A percentile compares a stretch with the other conserved stretches of the same genome.
phyloP scores from a whole-genome alignment of 352 stramenopile genomes.

The Globisporangium cystogenes region DNA sequence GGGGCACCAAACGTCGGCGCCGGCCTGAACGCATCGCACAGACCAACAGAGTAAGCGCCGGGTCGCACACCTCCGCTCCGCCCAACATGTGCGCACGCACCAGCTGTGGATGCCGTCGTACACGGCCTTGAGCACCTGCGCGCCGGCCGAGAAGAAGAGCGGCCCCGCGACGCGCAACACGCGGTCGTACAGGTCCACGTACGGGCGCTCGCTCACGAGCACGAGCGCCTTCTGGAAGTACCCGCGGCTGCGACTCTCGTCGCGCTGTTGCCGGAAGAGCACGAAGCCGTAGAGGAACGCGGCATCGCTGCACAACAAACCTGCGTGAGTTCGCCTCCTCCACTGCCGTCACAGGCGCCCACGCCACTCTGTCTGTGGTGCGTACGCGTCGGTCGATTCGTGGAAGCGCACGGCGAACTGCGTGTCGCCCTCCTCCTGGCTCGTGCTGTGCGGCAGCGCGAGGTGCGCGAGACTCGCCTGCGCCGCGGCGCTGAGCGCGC shows the following conservation, averaged over 20 bases:
- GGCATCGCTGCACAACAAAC: conserved; percentile 8
- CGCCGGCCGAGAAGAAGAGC: conserved; percentile 74
- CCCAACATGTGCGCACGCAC: conserved; percentile 17
- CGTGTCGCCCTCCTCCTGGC: conserved; percentile 81
- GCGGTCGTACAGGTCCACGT: conserved; percentile 75
- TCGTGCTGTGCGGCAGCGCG: conserved; percentile 83
- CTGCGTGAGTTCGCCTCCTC: background rate
- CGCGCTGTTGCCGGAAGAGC: conserved; percentile 80
- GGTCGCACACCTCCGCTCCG: background rate
- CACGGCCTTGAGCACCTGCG: conserved; percentile 57
- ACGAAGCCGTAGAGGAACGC: conserved; percentile 78
- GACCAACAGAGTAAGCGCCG: background rate
- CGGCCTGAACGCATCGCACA: conserved; percentile 32
- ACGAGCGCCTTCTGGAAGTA: conserved; percentile 87
- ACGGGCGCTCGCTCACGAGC: conserved; percentile 62
- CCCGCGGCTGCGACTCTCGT: conserved; percentile 52
- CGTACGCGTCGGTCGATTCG: conserved; percentile 26
- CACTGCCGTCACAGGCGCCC: no score
- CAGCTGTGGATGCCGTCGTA: conserved; percentile 69
- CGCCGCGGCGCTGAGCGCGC: conserved; percentile 38
- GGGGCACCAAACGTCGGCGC: conserved; percentile 35
- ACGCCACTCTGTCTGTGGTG: background rate
- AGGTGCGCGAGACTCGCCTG: conserved; percentile 70
- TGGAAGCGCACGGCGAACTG: conserved; percentile 79
- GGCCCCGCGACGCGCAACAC: conserved; percentile 62